phyloP scores from a whole-genome alignment of 2,329 filamentous ascomycete species.

The Triangularia setosa region DNA sequence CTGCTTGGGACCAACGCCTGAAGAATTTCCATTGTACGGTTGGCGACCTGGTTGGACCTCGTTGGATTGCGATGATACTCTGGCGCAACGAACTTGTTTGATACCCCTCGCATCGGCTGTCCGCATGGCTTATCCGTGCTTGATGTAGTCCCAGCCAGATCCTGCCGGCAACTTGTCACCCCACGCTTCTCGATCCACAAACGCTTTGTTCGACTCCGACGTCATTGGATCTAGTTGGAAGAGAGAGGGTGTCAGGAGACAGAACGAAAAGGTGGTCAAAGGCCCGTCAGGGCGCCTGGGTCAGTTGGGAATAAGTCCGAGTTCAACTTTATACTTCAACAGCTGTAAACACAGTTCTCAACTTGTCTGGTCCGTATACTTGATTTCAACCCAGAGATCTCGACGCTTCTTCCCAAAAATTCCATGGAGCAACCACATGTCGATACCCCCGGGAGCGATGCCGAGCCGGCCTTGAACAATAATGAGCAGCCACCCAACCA shows the following conservation, averaged over 20 bases:
- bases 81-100: conserved; percentile 7
- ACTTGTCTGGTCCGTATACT: too few relatives aligned
- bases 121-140: conserved; percentile 10
- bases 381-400: background rate
- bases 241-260: background rate
- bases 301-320: background rate
- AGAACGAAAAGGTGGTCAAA: background rate
- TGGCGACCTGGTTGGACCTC: conserved; percentile 11
- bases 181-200: background rate
- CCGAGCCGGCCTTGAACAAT: conserved; percentile 18
- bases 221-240: background rate
- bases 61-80: background rate
- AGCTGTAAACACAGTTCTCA: too few relatives aligned
- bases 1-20: background rate
- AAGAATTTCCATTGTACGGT: conserved; percentile 2
- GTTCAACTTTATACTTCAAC: background rate
- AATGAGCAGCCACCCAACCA: conserved; percentile 21
- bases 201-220: background rate
- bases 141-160: conserved; percentile 9
- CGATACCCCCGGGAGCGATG: conserved; percentile 18
- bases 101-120: conserved; percentile 13
- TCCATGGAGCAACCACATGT: conserved; percentile 29
- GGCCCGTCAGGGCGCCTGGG: too few relatives aligned
- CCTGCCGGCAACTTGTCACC: background rate
- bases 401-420: background rate